Percentiles rank a stretch among this genome's conserved stretches.
Evolutionary conservation across 2,329 filamentous ascomycete species (phyloP).

Genomic region (Penicillium sp.): DNA sequence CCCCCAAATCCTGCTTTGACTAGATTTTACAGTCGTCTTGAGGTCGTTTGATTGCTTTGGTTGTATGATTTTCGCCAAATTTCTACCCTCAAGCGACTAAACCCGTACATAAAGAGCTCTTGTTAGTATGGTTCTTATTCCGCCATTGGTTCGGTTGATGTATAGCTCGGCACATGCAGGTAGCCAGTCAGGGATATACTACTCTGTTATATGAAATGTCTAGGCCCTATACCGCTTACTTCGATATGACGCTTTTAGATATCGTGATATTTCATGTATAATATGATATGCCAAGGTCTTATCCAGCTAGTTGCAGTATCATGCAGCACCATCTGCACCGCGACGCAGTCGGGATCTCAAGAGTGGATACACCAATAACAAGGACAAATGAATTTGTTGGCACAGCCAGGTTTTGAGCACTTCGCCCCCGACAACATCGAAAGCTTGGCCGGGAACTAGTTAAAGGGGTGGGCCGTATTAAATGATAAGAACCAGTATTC

Average conservation of each 20-base stretch:
- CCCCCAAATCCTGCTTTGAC: neutral
- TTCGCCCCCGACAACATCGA: neutral
- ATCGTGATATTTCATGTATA: neutral
- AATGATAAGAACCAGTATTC: neutral
- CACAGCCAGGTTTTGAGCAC: neutral
- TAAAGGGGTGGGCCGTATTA: neutral
- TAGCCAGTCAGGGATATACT: neutral
- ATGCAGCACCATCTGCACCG: neutral
- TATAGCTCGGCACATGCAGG: neutral
- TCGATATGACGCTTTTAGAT: neutral
- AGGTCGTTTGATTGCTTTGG: too few species aligned
- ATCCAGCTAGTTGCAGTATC: neutral
- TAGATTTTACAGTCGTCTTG: neutral
- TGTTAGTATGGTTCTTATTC: too few species aligned
- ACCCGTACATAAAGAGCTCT: too few species aligned
- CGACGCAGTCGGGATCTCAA: constrained; percentile 1
- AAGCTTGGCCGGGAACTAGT: constrained; percentile 3
- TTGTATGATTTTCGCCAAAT: too few species aligned
- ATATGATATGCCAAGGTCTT: neutral
- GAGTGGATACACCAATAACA: neutral
- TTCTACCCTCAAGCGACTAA: too few species aligned
- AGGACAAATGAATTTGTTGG: neutral
- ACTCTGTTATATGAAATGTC: neutral
- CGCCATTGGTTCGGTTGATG: too few species aligned
- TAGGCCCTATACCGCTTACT: neutral